Evolutionary conservation across 352 stramenopile species (phyloP), one percentile per base, ranked within the genome.

Genomic region (Pythium phragmiticola): DNA sequence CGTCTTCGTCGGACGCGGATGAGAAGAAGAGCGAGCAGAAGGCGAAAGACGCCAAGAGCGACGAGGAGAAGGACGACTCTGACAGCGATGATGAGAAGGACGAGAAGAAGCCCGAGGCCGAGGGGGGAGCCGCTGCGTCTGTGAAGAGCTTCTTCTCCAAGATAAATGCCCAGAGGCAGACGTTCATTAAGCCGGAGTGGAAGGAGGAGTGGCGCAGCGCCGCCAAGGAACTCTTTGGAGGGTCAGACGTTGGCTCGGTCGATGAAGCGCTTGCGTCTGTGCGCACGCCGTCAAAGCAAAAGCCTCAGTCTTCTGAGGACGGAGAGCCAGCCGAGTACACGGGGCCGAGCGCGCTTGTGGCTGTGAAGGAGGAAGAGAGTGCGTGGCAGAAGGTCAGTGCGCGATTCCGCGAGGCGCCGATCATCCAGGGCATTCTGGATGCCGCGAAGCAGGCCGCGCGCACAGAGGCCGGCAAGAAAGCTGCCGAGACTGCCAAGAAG

Each of bases 331-430:
- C 53, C 1, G 78, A 84, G 59, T 93, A 93, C 69, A 89, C 74
- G 16, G 86, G 86, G 3, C 80, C 80, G 21, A 90, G 79, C 37
- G 86, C 86, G 23, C 72, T 94, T 58, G 86, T 94, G 11, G 70
- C 83, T 26, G 89, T 99, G 34, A 98, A 98, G 76, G 90, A 98
- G 57, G 82, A 96, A 51, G 88, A 98, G 28, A 97, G 85, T 52
- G 92, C 95, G 17, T 99, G 94, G 94, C 92, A 98, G 69, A 84
- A 89, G 65, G 95, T 98, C 67, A 95, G 95, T 61, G 88, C 90
- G 53, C 87, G 95, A 57, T 90, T 99, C 70, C 81, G 82, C 7
- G 93, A 98, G 73, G 92, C 96, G 11, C 96, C 96, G 12, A 98
- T 99, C 62, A 98, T 99, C 72, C 82, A 95, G 66, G 84, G 84